phyloP scores from a whole-genome alignment of 441 rosid genomes.

The Melastoma candidum region DNA sequence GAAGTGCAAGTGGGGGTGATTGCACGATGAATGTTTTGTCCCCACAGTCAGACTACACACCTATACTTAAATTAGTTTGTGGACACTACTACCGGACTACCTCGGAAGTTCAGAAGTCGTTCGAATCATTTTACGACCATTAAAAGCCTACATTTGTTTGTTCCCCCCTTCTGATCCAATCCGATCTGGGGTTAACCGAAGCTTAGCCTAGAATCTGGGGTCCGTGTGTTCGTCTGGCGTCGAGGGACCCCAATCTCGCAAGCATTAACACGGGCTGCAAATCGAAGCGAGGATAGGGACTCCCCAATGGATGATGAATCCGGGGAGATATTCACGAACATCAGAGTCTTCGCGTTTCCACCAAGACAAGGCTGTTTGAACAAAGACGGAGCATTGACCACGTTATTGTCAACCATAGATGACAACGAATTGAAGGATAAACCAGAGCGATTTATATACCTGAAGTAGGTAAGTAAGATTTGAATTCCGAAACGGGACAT shows the following conservation, averaged over 20 bases:
- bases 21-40: too few relatives aligned
- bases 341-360: slow-evolving; percentile 1
- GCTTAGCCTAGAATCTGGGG: slow-evolving; percentile 9
- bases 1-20: too few relatives aligned
- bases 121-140: too few relatives aligned
- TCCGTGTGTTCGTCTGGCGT: slow-evolving; percentile 5
- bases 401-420: too few relatives aligned
- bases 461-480: slow-evolving; percentile 3
- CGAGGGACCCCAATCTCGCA: slow-evolving; percentile 12
- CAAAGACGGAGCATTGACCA: not conserved
- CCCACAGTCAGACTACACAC: too few relatives aligned
- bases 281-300: not conserved
- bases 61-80: too few relatives aligned
- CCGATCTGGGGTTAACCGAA: slow-evolving; percentile 1
- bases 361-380: not conserved
- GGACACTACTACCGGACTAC: too few relatives aligned
- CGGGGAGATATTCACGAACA: not conserved
- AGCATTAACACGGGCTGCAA: not conserved
- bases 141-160: too few relatives aligned
- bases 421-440: too few relatives aligned
- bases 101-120: too few relatives aligned
- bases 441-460: too few relatives aligned
- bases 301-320: not conserved
- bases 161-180: too few relatives aligned
- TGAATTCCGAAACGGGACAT: slow-evolving; percentile 1